Evolutionary conservation across 495 filamentous ascomycete species (phyloP), one percentile per base, ranked within the genome.

Genomic region (Podospora conica): DNA sequence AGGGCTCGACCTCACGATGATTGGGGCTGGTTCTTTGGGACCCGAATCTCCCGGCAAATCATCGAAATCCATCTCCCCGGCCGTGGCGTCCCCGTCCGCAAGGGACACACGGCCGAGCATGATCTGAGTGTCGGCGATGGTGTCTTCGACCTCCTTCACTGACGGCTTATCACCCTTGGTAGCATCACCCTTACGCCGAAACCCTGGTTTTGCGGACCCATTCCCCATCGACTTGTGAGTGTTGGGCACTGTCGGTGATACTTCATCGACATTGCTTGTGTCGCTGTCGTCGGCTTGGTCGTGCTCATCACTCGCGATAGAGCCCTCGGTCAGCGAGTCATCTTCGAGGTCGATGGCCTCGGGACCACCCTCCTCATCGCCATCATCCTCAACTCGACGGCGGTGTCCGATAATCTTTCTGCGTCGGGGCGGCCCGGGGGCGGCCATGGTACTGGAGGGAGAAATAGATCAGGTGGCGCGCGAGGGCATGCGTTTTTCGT

Each of bases 41-140:
- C 71, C 64, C 31, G 71, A 63, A 58, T 69, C 60, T 3, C 40
- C 65, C 31, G 77, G 73, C 68, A 85, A 72, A 53, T 90, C 83
- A 62, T 92, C 88, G 69, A 92, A 92, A 66, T 90, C 81, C 24
- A 92, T 73, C 64, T 83, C 88, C 25, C 85, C 79, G 22, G 78
- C 80, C 18, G 81, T 83, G 20, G 76, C 78, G 55, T 78, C 77
- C 58, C 83, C 80, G 61, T 87, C 85, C 27, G 85, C 83, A 55
- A 95, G 79, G 65, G 84, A 88, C 62, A 97, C 74, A 28, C 91
- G 89, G 68, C 92, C 93, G 80, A 97, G 79, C 93, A 97, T 96
- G 66, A 89, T 85, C 68, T 93, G 89, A 22, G 92, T 95, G 75
- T 97, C 95, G 53, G 85, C 74, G 33, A 80, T 69, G 21, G 66